Percentiles rank a stretch among this genome's conserved stretches.
Evolutionary conservation across 352 stramenopile species (phyloP).

Genomic region (Phytophthora brassicae): DNA sequence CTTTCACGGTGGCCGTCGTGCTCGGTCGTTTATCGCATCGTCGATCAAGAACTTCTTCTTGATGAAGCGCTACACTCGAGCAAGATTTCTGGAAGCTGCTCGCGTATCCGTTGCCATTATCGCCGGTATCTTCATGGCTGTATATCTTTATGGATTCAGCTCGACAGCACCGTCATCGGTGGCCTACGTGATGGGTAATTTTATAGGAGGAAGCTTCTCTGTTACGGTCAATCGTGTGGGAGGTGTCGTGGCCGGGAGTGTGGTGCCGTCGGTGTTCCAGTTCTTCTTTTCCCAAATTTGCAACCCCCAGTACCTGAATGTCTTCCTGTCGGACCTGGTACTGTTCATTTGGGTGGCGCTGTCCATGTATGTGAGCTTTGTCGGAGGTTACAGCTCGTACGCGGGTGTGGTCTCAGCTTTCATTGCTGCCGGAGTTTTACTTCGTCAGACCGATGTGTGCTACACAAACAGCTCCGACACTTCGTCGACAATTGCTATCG

Average conservation of each 20-base stretch:
- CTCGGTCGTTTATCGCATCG: slow-evolving; percentile 48
- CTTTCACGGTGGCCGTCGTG: slow-evolving; percentile 47
- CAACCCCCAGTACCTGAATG: slow-evolving; percentile 36
- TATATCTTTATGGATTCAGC: slow-evolving; percentile 80
- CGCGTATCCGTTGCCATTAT: slow-evolving; percentile 64
- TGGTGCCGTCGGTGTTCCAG: slow-evolving; percentile 82
- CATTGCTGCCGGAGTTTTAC: slow-evolving; percentile 61
- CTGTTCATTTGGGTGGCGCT: slow-evolving; percentile 76
- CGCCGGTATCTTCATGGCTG: slow-evolving; percentile 60
- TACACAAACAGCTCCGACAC: slow-evolving; percentile 41
- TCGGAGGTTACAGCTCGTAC: slow-evolving; percentile 68
- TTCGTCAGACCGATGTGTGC: slow-evolving; percentile 65
- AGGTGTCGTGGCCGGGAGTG: slow-evolving; percentile 78
- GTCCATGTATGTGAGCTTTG: slow-evolving; percentile 79
- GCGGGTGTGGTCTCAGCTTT: slow-evolving; percentile 74
- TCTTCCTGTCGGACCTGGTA: slow-evolving; percentile 48
- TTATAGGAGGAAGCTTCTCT: slow-evolving; percentile 77
- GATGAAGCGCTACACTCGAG: slow-evolving; percentile 41
- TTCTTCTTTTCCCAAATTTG: slow-evolving; percentile 84
- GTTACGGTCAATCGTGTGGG: slow-evolving; percentile 83
- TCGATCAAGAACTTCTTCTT: slow-evolving; percentile 56
- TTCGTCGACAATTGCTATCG: slow-evolving; percentile 55
- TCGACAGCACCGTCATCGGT: slow-evolving; percentile 59
- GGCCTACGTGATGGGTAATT: slow-evolving; percentile 80
- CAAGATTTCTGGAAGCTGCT: slow-evolving; percentile 46